Conservation (phyloP, 2,329 filamentous ascomycete species). For the Aspergillus piperis region DNA sequence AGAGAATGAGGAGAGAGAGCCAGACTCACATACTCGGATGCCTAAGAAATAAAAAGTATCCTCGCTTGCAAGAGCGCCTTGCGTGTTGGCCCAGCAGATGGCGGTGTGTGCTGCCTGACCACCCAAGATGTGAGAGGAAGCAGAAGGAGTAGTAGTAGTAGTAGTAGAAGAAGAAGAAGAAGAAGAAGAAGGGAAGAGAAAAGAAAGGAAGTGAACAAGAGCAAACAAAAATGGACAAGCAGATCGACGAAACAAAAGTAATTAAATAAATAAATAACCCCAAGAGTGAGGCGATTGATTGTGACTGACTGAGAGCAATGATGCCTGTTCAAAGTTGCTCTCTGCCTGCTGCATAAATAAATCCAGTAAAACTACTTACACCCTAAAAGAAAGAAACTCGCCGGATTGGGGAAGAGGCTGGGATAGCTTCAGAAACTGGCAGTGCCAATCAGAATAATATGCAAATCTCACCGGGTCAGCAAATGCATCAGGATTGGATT, state of each 20-base stretch:
- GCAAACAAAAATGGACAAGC: neutral
- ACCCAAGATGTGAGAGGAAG: neutral
- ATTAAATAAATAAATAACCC: neutral
- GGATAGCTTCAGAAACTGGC: too few relatives aligned
- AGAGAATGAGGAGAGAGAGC: neutral
- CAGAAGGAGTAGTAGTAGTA: neutral
- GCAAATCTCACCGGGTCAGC: too few relatives aligned
- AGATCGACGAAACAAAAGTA: neutral
- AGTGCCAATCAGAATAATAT: too few relatives aligned
- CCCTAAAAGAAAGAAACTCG: neutral
- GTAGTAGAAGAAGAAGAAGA: neutral
- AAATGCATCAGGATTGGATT: too few relatives aligned
- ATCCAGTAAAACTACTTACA: neutral
- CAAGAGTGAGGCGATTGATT: too few relatives aligned
- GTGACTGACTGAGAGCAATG: too few relatives aligned
- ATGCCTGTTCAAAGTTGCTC: too few relatives aligned
- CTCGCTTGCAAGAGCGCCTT: slow-evolving; percentile 12
- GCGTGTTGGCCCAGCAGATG: slow-evolving; percentile 9
- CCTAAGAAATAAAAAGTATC: slow-evolving; percentile 3
- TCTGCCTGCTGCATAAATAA: neutral
- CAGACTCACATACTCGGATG: slow-evolving; percentile 5
- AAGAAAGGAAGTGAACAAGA: neutral
- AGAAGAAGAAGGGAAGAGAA: neutral
- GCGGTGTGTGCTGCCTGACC: slow-evolving; percentile 12
- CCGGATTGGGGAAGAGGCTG: neutral